These are phyloP conservation scores for Taxillus chinensis DNA, from an alignment of 164 flowering plant species.

Conservation along the genomic window DNA sequence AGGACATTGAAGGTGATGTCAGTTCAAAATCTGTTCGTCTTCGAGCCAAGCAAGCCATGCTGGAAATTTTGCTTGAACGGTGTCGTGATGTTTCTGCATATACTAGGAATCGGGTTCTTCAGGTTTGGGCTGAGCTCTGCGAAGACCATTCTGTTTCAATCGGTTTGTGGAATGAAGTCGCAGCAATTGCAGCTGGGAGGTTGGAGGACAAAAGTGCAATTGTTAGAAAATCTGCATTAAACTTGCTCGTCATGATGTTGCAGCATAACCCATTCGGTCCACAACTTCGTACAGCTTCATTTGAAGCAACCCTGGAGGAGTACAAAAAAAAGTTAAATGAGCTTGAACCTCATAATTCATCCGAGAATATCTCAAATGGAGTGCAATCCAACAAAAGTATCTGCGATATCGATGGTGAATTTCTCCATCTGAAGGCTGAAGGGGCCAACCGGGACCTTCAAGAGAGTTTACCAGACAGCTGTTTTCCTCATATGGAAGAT, in stretches of 20 bases:
- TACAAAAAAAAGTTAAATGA: conserved; percentile 66
- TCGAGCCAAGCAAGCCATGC: conserved; percentile 91
- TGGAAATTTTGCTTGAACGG: conserved; percentile 86
- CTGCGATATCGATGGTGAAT: conserved; percentile 35
- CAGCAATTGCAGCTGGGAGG: conserved; percentile 82
- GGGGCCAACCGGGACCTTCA: conserved; percentile 19
- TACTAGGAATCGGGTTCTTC: conserved; percentile 93
- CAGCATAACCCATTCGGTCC: conserved; percentile 99
- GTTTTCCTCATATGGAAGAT: conserved; percentile 30
- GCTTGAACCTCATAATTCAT: conserved; percentile 36
- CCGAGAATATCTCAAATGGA: conserved; percentile 32
- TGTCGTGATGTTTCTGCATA: conserved; percentile 94
- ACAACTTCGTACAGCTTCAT: conserved; percentile 72
- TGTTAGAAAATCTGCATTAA: conserved; percentile 89
- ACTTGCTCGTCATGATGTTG: conserved; percentile 81
- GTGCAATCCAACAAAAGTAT: conserved; percentile 27
- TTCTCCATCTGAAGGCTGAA: conserved; percentile 27
- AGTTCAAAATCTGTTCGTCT: conserved; percentile 70
- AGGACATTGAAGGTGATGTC: conserved; percentile 72
- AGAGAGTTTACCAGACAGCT: conserved; percentile 69
- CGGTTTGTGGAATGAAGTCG: conserved; percentile 96
- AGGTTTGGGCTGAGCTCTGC: conserved; percentile 96
- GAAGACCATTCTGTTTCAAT: conserved; percentile 87
- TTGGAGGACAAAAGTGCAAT: conserved; percentile 92
- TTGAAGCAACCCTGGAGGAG: conserved; percentile 82